phyloP scores from a whole-genome alignment of 495 filamentous ascomycete genomes.

The Hypoxylon perforatum region DNA sequence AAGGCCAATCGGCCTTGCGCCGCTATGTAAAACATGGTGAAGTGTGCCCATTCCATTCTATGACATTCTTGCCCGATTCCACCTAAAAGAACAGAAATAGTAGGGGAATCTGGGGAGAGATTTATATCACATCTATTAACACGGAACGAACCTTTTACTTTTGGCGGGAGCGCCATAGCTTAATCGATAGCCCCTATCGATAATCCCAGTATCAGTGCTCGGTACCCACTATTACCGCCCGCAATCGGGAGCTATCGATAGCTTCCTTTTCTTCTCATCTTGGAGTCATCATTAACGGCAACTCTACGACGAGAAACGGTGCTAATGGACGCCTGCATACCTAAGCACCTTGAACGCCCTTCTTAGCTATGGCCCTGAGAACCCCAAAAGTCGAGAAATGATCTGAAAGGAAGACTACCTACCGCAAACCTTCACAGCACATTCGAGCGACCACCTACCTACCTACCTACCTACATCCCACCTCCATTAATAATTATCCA shows the following conservation, averaged over 20 bases:
- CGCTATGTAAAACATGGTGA: conserved; percentile 53
- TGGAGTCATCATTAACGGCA: background rate
- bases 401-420: background rate
- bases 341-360: background rate
- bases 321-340: background rate
- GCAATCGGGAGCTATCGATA: conserved; percentile 6
- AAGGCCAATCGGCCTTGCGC: conserved; percentile 58
- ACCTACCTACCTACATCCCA: background rate
- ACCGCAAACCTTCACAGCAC: background rate
- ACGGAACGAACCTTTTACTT: too few species aligned
- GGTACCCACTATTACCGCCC: background rate
- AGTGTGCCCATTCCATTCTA: conserved; percentile 58
- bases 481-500: too few species aligned
- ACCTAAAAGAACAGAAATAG: conserved; percentile 7
- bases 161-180: background rate
- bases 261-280: background rate
- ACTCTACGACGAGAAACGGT: background rate
- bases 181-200: conserved; percentile 29
- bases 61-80: background rate
- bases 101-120: background rate
- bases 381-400: background rate
- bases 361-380: background rate
- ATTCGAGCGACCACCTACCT: background rate
- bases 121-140: background rate
- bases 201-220: background rate